These are phyloP conservation scores for Austropuccinia psidii DNA, from an alignment of 1,284 basidiomycete genomes.

Conservation along the genomic window DNA sequence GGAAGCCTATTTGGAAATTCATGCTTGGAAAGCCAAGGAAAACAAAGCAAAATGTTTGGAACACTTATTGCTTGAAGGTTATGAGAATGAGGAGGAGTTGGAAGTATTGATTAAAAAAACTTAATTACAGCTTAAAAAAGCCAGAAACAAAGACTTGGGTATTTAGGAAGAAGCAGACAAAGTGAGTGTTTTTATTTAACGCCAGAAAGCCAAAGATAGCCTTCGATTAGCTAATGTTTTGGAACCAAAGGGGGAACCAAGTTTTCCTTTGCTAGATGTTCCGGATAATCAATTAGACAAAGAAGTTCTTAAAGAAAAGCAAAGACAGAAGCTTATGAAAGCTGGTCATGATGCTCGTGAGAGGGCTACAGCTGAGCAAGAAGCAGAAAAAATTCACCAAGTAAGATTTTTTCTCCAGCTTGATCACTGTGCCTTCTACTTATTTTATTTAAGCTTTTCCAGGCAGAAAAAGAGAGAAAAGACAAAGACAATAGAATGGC, in stretches of 20 bases:
- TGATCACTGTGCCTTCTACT: neutral
- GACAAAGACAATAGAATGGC: constrained; percentile 17
- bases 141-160: constrained; percentile 64
- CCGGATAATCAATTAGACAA: constrained; percentile 91
- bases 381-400: constrained; percentile 61
- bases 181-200: constrained; percentile 40
- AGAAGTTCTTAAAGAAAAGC: constrained; percentile 88
- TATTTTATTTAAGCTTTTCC: neutral
- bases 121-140: constrained; percentile 60
- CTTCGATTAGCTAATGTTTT: neutral
- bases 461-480: constrained; percentile 24
- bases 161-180: constrained; percentile 56
- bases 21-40: constrained; percentile 59
- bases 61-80: constrained; percentile 55
- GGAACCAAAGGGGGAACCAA: constrained; percentile 64
- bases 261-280: constrained; percentile 79
- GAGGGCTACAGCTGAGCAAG: constrained; percentile 78
- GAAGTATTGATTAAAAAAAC: constrained; percentile 56
- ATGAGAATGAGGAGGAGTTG: constrained; percentile 59
- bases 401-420: neutral
- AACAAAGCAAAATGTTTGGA: constrained; percentile 67
- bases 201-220: no score
- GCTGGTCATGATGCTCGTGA: constrained; percentile 88
- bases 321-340: constrained; percentile 83
- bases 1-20: constrained; percentile 61